Evolutionary conservation across 2,329 filamentous ascomycete species (phyloP), one percentile per base, ranked within the genome.

Genomic region (Simplicillium sp.): DNA sequence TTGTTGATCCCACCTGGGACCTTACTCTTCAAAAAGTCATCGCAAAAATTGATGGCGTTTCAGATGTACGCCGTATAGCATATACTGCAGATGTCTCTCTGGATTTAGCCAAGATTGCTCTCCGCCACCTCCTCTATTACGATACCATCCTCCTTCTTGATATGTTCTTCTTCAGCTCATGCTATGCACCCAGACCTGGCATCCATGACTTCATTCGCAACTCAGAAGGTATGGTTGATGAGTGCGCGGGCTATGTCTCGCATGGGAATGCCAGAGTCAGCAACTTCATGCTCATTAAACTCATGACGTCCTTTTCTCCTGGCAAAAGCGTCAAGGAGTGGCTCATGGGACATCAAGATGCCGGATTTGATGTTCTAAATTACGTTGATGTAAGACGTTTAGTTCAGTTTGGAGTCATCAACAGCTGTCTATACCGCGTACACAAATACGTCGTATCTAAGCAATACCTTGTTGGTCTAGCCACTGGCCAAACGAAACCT

Each of bases 351-450:
- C 84, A 94, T 59, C 74, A 80, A 49, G 76, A 82, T 33, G 66
- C 68, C 36, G 77, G 76, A 1, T 70, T 81, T 46, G 71, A 79
- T 44, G 71, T 84, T 32, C 71, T 96, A 8, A 69, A 74, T 11
- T 82, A 82, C 54, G 80, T 98, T 43, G 92, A 98, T 58, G 79
- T 96, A 41, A 79, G 92, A 11, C 82, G 92, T 20, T 82, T 98
- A 47, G 87, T 97, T 47, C 94, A 94, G 44, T 98, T 97, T 54
- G 92, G 90, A 43, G 76, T 96, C 44, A 94, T 97, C 59, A 97
- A 97, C 64, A 89, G 90, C 13, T 85, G 94, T 50, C 65, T 98
- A 17, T 96, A 96, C 61, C 79, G 92, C 29, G 82, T 96, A 33
- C 87, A 97, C 65, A 94, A 92, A 59, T 94, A 94, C 57, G 84